phyloP scores from a whole-genome alignment of 208 protist species.

The Porcisia deanei region DNA sequence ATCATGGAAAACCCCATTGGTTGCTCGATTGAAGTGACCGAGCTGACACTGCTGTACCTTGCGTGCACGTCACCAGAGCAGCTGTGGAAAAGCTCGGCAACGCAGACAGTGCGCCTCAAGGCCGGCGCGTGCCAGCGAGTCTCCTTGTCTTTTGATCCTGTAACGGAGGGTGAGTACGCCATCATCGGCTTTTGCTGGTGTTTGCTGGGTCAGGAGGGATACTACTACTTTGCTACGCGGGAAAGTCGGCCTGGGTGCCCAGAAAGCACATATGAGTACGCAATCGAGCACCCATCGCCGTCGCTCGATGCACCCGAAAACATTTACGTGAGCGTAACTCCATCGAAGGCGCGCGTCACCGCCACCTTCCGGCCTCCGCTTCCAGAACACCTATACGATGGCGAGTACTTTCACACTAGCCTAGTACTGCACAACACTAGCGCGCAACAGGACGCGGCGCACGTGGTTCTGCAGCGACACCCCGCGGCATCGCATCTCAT shows the following conservation, averaged over 20 bases:
- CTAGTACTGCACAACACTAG: conserved; percentile 69
- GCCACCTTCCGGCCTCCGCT: conserved; percentile 59
- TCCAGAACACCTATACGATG: conserved; percentile 66
- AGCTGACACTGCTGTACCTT: conserved; percentile 71
- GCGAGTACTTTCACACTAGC: conserved; percentile 72
- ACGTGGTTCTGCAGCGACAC: conserved; percentile 76
- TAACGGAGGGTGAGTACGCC: conserved; percentile 63
- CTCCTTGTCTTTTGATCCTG: conserved; percentile 56
- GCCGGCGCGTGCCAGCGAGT: conserved; percentile 38
- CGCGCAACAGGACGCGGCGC: conserved; percentile 46
- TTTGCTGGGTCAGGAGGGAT: conserved; percentile 59
- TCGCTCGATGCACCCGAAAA: conserved; percentile 63
- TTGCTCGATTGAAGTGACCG: conserved; percentile 41
- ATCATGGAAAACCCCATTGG: conserved; percentile 67
- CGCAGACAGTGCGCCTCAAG: conserved; percentile 48
- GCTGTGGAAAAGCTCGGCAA: conserved; percentile 73
- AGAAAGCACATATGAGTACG: conserved; percentile 72
- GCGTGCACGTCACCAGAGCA: conserved; percentile 42
- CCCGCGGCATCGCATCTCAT: conserved; percentile 62
- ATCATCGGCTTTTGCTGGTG: conserved; percentile 79
- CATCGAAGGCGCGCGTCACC: conserved; percentile 63
- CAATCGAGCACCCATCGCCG: conserved; percentile 66
- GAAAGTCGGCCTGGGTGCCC: conserved; percentile 41
- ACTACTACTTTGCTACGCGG: conserved; percentile 83
- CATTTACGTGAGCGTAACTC: conserved; percentile 58